A percentile compares a stretch with the other conserved stretches of the same genome.
These are phyloP conservation scores for Mycena albidolilacea DNA, from an alignment of 768 basidiomycete genomes.

Conservation along the genomic window DNA sequence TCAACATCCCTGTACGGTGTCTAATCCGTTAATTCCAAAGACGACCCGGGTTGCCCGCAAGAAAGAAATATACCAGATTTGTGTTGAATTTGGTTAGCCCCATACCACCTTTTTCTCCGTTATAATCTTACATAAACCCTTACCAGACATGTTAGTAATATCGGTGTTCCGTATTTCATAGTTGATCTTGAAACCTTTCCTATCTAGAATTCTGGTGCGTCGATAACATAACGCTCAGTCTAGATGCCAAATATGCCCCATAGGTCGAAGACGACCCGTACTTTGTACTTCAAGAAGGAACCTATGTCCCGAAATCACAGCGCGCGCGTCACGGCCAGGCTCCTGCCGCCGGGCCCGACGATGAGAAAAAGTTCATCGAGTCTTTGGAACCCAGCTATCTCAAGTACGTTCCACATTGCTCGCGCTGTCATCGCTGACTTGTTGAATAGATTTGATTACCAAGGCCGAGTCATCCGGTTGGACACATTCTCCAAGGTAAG, in stretches of 20 bases:
- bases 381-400: slow-evolving; percentile 75
- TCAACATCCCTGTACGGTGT: not conserved
- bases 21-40: slow-evolving; percentile 46
- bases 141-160: slow-evolving; percentile 27
- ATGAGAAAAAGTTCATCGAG: slow-evolving; percentile 63
- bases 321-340: slow-evolving; percentile 41
- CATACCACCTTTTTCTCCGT: slow-evolving; percentile 24
- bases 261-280: slow-evolving; percentile 87
- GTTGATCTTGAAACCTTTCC: not conserved
- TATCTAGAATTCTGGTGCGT: slow-evolving; percentile 25
- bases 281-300: slow-evolving; percentile 76
- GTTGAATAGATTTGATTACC: slow-evolving; percentile 70
- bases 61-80: slow-evolving; percentile 86
- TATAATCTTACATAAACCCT: not conserved
- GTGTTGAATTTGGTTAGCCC: slow-evolving; percentile 78
- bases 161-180: not conserved
- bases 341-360: slow-evolving; percentile 44
- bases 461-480: slow-evolving; percentile 88
- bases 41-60: slow-evolving; percentile 77
- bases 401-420: slow-evolving; percentile 52
- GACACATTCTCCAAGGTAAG: slow-evolving; percentile 85
- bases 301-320: slow-evolving; percentile 63
- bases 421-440: slow-evolving; percentile 3
- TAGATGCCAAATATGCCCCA: slow-evolving; percentile 73
- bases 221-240: not conserved